Percentiles rank a stretch among this genome's conserved stretches.
Conservation (phyloP, 106 monocot genomes). For the Allium cepa region DNA sequence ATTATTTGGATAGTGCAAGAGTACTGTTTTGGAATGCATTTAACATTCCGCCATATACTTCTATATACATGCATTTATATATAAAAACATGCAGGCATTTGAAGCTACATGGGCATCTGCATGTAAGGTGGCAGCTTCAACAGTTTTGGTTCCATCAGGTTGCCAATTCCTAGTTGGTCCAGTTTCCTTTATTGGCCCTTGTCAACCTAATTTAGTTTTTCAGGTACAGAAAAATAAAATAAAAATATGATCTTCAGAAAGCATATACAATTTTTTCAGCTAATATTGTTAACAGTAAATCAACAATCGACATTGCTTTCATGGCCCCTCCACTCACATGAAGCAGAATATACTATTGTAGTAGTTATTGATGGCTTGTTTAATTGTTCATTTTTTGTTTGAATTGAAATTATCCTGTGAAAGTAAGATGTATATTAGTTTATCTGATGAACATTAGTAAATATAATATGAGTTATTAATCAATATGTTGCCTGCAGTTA, state of each 20-base stretch:
- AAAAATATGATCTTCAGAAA: background rate
- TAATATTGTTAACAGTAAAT: no score
- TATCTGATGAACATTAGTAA: no score
- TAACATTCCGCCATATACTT: no score
- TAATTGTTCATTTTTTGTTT: background rate
- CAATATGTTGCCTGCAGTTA: constrained; percentile 20
- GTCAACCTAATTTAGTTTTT: constrained; percentile 40
- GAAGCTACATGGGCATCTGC: constrained; percentile 44
- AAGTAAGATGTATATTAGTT: background rate
- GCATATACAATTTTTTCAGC: no score
- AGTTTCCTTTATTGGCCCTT: constrained; percentile 31
- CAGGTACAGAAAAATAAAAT: constrained; percentile 19
- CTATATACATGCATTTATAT: background rate
- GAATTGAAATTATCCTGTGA: background rate
- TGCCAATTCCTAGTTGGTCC: constrained; percentile 38
- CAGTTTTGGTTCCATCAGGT: constrained; percentile 21
- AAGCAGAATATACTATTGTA: background rate
- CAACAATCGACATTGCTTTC: background rate
- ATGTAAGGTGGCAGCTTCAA: constrained; percentile 42
- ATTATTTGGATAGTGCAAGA: no score
- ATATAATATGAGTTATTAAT: background rate
- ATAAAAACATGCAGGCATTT: constrained; percentile 38
- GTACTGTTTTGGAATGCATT: no score
- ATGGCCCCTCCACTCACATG: background rate
- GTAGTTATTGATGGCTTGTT: background rate